Evolutionary conservation across 495 filamentous ascomycete species (phyloP), one percentile per base, ranked within the genome.

Genomic region (Aspergillus heteromorphus): DNA sequence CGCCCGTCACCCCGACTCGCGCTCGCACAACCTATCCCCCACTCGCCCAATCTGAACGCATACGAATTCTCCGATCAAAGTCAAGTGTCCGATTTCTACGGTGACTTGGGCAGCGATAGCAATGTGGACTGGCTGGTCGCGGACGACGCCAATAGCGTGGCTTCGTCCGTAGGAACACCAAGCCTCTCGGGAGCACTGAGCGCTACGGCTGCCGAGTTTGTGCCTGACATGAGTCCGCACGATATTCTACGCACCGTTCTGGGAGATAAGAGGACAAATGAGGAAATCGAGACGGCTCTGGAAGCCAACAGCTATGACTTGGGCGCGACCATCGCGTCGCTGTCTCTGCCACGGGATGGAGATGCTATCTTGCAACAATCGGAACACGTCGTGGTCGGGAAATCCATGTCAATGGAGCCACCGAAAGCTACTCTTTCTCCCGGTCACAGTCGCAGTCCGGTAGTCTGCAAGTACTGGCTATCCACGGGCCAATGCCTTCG

Each of bases 161-260:
- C 81, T 23, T 86, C 89, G 11, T 96, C 91, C 10, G 82, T 84
- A 4, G 79, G 81, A 18, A 83, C 83, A 2, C 75, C 77, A 38
- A 80, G 80, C 41, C 57, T 72, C 9, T 82, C 80, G 51, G 87
- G 82, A 19, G 76, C 87, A 25, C 85, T 89, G 56, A 88, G 87
- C 51, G 86, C 85, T 17, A 87, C 86, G 7, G 86, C 91, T 14
- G 84, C 92, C 52, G 95, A 89, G 62, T 82, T 89, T 55, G 83
- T 88, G 23, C 82, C 85, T 30, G 91, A 97, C 62, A 99, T 99
- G 95, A 93, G 89, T 48, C 92, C 95, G 2, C 95, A 96, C 74
- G 95, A 99, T 69, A 99, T 99, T 79, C 77, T 99, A 40, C 87
- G 95, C 47, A 96, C 92, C 10, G 93, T 99, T 27, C 77, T 99